A percentile compares a stretch with the other conserved stretches of the same genome.
Evolutionary conservation across 1,284 basidiomycete species (phyloP).

Genomic region (Golubevia pallescens): DNA sequence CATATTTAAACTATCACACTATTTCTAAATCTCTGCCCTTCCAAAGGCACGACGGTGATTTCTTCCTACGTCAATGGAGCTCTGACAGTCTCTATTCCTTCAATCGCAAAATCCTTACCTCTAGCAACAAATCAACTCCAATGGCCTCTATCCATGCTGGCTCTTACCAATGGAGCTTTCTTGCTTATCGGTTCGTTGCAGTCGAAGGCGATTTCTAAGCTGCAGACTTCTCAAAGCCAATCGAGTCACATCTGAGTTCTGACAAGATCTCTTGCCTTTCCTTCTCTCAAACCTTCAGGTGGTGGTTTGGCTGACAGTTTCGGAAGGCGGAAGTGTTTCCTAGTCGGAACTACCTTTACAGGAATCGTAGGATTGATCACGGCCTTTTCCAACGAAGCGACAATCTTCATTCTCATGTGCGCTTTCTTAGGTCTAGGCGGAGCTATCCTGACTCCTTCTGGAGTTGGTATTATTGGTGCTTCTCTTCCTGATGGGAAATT

Average conservation of each 20-base stretch:
- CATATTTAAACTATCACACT: too few species aligned
- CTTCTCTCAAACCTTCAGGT: too few species aligned
- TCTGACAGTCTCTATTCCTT: constrained; percentile 41
- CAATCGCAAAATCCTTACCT: constrained; percentile 27
- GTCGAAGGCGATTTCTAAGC: too few species aligned
- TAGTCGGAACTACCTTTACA: constrained; percentile 30
- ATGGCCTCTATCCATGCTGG: constrained; percentile 46
- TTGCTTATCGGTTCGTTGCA: constrained; percentile 41
- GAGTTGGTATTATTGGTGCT: constrained; percentile 40
- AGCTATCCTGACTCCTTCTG: constrained; percentile 40
- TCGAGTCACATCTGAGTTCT: too few species aligned
- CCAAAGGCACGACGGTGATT: constrained; percentile 38
- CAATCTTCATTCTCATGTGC: constrained; percentile 30
- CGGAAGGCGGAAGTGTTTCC: constrained; percentile 29
- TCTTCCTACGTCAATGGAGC: constrained; percentile 31
- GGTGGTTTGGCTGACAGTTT: constrained; percentile 46
- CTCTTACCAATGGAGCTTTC: constrained; percentile 40
- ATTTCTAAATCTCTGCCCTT: too few species aligned
- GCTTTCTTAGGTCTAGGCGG: constrained; percentile 37
- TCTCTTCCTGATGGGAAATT: constrained; percentile 41
- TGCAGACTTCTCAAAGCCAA: too few species aligned
- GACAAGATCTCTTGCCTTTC: too few species aligned
- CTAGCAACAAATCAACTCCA: constrained; percentile 13
- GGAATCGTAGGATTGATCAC: constrained; percentile 20
- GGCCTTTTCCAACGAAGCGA: constrained; percentile 22